These are phyloP conservation scores for Collariella sp. DNA, from an alignment of 495 filamentous ascomycete genomes.

Conservation along the genomic window DNA sequence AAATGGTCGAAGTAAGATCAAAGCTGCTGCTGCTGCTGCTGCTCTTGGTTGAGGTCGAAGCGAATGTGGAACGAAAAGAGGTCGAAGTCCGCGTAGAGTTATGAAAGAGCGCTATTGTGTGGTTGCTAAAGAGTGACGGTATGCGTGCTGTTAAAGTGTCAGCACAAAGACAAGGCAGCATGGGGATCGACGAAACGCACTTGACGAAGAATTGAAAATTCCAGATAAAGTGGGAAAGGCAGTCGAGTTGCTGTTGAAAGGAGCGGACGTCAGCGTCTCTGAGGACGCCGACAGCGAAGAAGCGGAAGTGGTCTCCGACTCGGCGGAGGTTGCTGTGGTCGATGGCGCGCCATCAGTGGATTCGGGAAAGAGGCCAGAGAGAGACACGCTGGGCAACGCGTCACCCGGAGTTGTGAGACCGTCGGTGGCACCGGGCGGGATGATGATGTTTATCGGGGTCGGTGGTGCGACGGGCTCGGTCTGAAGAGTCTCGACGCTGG, in stretches of 20 bases:
- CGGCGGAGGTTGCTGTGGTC: constrained; percentile 16
- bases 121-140: constrained; percentile 35
- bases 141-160: constrained; percentile 21
- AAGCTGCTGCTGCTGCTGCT: constrained; percentile 7
- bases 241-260: constrained; percentile 35
- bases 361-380: constrained; percentile 6
- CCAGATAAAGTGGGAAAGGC: constrained; percentile 35
- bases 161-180: background rate
- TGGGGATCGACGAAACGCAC: constrained; percentile 18
- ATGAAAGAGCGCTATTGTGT: constrained; percentile 22
- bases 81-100: constrained; percentile 26
- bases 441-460: background rate
- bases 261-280: constrained; percentile 41
- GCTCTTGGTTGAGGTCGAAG: constrained; percentile 16
- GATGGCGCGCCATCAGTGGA: constrained; percentile 22
- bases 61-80: constrained; percentile 18
- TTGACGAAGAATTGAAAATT: constrained; percentile 34
- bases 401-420: constrained; percentile 12
- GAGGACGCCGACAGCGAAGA: constrained; percentile 14
- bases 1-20: constrained; percentile 15
- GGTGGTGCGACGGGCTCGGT: constrained; percentile 18
- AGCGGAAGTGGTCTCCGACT: constrained; percentile 8
- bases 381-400: constrained; percentile 23
- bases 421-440: constrained; percentile 18
- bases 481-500: constrained; percentile 30